Conservation (phyloP, 2,329 filamentous ascomycete species). For the Pleurostoma richardsiae region DNA sequence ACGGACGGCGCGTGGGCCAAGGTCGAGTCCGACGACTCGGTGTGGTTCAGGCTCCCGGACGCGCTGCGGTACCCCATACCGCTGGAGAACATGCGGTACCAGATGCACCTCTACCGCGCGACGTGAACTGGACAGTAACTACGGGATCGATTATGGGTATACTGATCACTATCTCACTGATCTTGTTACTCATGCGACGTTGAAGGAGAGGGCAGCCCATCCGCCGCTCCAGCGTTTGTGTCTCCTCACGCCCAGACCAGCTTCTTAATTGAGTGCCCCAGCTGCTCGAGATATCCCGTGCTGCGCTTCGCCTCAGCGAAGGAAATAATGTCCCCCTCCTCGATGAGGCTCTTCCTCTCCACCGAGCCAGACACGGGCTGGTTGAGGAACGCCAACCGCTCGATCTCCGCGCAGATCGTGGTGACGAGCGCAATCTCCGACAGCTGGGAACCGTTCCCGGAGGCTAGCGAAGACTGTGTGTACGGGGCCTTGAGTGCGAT, state of each 20-base stretch:
- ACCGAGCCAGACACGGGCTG: slow-evolving; percentile 32
- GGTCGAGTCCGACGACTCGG: slow-evolving; percentile 67
- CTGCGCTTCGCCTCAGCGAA: slow-evolving; percentile 80
- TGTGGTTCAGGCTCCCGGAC: slow-evolving; percentile 75
- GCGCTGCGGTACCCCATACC: slow-evolving; percentile 73
- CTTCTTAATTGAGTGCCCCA: slow-evolving; percentile 89
- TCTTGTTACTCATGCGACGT: background rate
- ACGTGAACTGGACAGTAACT: background rate
- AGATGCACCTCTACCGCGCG: slow-evolving; percentile 73
- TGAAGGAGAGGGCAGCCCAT: background rate
- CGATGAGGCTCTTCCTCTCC: slow-evolving; percentile 42
- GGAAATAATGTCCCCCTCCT: slow-evolving; percentile 70
- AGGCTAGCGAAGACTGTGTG: slow-evolving; percentile 44
- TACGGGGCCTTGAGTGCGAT: slow-evolving; percentile 54
- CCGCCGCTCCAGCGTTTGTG: background rate
- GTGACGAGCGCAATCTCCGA: slow-evolving; percentile 53
- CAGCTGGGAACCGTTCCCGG: slow-evolving; percentile 38
- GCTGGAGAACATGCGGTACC: slow-evolving; percentile 92
- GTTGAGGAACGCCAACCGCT: slow-evolving; percentile 54
- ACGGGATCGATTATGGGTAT: background rate
- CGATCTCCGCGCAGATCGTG: slow-evolving; percentile 71
- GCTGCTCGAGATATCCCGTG: slow-evolving; percentile 79
- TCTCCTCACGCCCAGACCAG: slow-evolving; percentile 67
- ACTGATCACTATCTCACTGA: background rate
- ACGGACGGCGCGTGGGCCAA: slow-evolving; percentile 62